Evolutionary conservation across 371 early-diverging fungal species (phyloP), one percentile per base, ranked within the genome.

Genomic region (Zychaea mexicana): DNA sequence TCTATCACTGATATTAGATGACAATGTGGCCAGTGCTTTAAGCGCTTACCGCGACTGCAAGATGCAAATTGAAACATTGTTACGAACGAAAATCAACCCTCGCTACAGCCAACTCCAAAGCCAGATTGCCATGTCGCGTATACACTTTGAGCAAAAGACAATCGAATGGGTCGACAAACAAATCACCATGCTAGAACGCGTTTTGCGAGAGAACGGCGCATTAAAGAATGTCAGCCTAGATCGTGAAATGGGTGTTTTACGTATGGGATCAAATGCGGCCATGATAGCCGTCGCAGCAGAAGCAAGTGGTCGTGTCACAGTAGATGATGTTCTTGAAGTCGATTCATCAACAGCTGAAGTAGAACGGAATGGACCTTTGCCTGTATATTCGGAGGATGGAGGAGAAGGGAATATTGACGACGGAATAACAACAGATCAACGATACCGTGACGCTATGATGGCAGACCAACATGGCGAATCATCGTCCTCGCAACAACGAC

Each of bases 151-250:
- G 24, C 74, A 78, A 52, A 66, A 70, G 57, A 56, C 69, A 26
- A 78, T 81, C 52, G 81, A 81, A 59, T 81, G 81, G 81, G 69
- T 73, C 9, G 74, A 78, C 39, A 73, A 74, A 54, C 78, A 78
- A 52, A 71, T 81, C 12, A 55, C 68, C 12, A 65, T 74, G 17
- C 28, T 81, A 17, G 78, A 78, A 57, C 49, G 62, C 2, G 65
- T 76, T 30, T 31, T 81, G 7, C 62, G 76, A 28, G 57, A 66
- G 6, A 78, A 81, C 49, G 78, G 78, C 0, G 71, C 65, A 5
- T 42, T 78, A 19, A 52, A 67, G 26, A 67, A 76, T 30, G 56
- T 70, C 19, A 70, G 64, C 26, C 49, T 81, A 26, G 73, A 81
- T 3, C 61, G 65, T 30, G 81, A 81, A 33, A 70, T 78, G 3